These are phyloP conservation scores for Kitagawia praeruptora DNA, from an alignment of 129 eudicot species.

Conservation along the genomic window DNA sequence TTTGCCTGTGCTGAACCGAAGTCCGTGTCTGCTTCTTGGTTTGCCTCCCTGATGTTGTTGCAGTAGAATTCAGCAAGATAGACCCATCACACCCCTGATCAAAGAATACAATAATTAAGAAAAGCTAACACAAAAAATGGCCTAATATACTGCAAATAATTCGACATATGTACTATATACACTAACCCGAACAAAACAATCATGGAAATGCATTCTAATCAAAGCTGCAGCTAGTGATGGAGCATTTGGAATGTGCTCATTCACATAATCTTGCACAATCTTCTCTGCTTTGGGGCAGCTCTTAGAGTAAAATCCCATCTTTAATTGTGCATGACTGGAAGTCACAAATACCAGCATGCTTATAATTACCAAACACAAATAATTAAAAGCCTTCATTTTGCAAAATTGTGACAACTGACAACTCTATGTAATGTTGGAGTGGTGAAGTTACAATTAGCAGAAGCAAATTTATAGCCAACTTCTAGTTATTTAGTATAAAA, in stretches of 20 bases:
- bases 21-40: constrained; percentile 91
- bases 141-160: not conserved
- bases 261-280: constrained; percentile 26
- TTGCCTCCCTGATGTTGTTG: constrained; percentile 51
- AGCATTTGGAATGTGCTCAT: constrained; percentile 27
- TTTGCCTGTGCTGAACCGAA: constrained; percentile 83
- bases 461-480: constrained; percentile 8
- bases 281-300: constrained; percentile 36
- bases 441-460: not conserved
- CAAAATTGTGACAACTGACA: not conserved
- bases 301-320: constrained; percentile 14
- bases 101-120: not conserved
- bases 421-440: not conserved
- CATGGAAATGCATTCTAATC: constrained; percentile 46
- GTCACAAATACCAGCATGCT: constrained; percentile 10
- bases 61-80: constrained; percentile 53
- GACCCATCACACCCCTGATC: constrained; percentile 93
- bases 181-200: constrained; percentile 43
- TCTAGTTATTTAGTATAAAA: not conserved
- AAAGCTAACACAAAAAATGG: not conserved
- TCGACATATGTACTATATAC: not conserved
- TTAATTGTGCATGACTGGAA: constrained; percentile 17
- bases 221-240: constrained; percentile 40
- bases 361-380: constrained; percentile 3
- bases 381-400: not conserved